A percentile compares a stretch with the other conserved stretches of the same genome.
phyloP scores from a whole-genome alignment of 768 basidiomycete species.

The Trametes coccinea region DNA sequence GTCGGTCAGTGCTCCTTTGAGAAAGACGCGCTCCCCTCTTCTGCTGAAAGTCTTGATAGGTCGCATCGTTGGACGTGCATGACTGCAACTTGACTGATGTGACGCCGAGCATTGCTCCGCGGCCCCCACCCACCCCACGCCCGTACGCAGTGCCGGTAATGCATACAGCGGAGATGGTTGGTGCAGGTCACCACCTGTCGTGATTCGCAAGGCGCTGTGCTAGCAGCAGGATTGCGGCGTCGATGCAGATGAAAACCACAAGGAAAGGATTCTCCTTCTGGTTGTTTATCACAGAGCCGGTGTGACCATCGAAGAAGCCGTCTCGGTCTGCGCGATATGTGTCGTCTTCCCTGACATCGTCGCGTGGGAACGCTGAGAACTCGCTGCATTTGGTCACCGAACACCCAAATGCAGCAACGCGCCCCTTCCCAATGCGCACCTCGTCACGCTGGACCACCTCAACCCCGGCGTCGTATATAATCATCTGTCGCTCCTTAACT shows the following conservation, averaged over 20 bases:
- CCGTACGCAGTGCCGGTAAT: not conserved
- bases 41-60: conserved; percentile 13
- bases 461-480: conserved; percentile 17
- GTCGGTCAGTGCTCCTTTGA: conserved; percentile 18
- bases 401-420: conserved; percentile 14
- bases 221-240: conserved; percentile 4
- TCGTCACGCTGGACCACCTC: conserved; percentile 12
- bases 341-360: conserved; percentile 13
- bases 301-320: conserved; percentile 22
- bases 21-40: conserved; percentile 15
- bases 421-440: conserved; percentile 5
- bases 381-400: conserved; percentile 10
- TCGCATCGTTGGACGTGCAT: conserved; percentile 10
- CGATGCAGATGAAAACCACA: not conserved
- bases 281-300: conserved; percentile 16
- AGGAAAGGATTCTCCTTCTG: not conserved
- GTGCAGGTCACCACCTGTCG: not conserved
- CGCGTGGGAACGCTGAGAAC: conserved; percentile 23
- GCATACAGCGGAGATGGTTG: not conserved
- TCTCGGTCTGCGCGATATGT: conserved; percentile 2
- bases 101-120: not conserved
- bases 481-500: conserved; percentile 3
- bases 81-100: not conserved
- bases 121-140: not conserved
- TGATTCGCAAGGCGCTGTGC: conserved; percentile 6